A percentile compares a stretch with the other conserved stretches of the same genome.
Conservation (phyloP, 345 rosid species). For the Camelina laxa region DNA sequence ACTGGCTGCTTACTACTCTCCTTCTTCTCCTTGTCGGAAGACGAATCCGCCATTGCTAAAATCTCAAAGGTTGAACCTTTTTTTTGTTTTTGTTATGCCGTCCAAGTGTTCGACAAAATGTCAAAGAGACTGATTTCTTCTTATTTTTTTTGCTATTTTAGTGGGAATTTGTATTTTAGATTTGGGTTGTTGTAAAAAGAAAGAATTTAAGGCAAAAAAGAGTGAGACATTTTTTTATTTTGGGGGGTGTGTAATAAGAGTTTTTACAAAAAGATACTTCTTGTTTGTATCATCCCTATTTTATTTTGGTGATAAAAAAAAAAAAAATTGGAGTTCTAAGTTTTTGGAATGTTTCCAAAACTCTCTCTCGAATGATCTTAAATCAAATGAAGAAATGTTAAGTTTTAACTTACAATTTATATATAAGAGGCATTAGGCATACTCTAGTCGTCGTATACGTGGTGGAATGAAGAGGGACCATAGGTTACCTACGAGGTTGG, state of each 20-base stretch:
- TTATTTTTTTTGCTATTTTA: neutral
- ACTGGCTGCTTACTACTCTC: conserved; percentile 55
- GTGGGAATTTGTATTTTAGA: neutral
- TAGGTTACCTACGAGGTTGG: conserved; percentile 26
- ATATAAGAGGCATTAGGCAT: neutral
- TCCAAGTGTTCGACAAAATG: conserved; percentile 29
- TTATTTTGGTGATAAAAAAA: conserved; percentile 31
- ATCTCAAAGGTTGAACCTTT: neutral
- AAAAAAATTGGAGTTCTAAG: neutral
- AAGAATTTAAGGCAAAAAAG: conserved; percentile 6
- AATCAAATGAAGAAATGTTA: neutral
- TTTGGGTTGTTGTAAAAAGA: neutral
- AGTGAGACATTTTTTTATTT: neutral
- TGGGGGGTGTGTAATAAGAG: conserved; percentile 4
- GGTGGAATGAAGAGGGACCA: conserved; percentile 15
- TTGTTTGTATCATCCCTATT: conserved; percentile 42
- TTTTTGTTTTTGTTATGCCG: neutral
- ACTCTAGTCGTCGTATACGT: neutral
- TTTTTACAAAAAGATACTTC: conserved; percentile 30
- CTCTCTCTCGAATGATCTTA: conserved; percentile 14
- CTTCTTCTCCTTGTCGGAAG: conserved; percentile 36
- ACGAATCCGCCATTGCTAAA: conserved; percentile 31
- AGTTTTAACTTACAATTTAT: neutral
- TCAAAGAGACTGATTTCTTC: neutral
- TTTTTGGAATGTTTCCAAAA: conserved; percentile 40